Base-by-base conservation (phyloP, 495 filamentous ascomycete genomes). In the Trichoderma virens region DNA sequence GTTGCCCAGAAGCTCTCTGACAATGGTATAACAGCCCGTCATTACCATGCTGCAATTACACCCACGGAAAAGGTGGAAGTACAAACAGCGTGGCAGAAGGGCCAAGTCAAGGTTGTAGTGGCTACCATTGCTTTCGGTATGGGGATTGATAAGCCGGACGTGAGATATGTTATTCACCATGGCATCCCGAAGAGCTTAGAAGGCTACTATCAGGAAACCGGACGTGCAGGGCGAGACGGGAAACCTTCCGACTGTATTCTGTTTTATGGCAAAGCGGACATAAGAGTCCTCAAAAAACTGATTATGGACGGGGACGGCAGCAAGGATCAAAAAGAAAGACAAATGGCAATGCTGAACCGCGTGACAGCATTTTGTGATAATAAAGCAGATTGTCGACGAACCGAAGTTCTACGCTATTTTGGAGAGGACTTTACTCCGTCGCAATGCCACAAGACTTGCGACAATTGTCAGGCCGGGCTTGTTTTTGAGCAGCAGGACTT, bases 81-180 rank as follows among this genome's bases (percentile, higher is more conserved):
- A 6, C 95, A 97, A 71, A 82, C 81, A 63, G 69, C 85, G 4
- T 99, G 94, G 94, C 95, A 98, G 71, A 71, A 73, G 27, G 90
- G 92, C 2, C 76, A 77, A 65, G 82, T 85, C 66, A 87, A 96
- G 65, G 91, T 99, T 38, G 93, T 99, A 28, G 94, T 99, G 31
- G 95, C 94, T n/a, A 99, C 94, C 0, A 97, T 98, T 73, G 94
- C 94, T 31, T 98, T 98, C 72, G 94, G 94, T 11, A 98, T 98
- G 94, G 94, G 94, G 18, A 98, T 98, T 63, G 94, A 98, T 76
- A 98, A 98, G 73, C 82, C 92, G 0, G 88, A 98, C 73, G 93
- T 98, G 41, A 89, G 94, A 14, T 97, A 93, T 68, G 92, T 98
- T 45, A 92, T 98, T 34, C 94, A 98, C 73, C 86, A 95, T 68